phyloP scores from a whole-genome alignment of 169 alveolate species.

The Amoebophrya sp. region DNA sequence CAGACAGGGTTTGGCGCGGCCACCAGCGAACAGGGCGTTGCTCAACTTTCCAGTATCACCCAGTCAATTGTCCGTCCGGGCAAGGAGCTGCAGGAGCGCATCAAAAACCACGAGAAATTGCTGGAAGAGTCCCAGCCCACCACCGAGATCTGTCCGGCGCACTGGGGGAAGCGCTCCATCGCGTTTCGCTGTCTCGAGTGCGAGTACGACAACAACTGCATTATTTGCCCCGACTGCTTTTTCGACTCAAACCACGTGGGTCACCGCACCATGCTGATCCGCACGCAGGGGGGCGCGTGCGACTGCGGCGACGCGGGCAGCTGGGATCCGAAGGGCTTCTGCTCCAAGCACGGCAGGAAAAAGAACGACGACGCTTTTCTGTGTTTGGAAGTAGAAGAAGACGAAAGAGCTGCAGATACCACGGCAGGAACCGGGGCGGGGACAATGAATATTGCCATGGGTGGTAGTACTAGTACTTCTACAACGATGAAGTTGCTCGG shows the following conservation, averaged over 20 bases:
- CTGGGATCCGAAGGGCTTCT: slow-evolving; percentile 33
- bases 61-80: too few species aligned
- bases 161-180: neutral
- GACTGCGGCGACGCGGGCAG: slow-evolving; percentile 39
- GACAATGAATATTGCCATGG: too few species aligned
- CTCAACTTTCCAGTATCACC: too few species aligned
- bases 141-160: slow-evolving; percentile 2
- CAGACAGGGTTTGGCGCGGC: too few species aligned
- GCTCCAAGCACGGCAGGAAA: slow-evolving; percentile 22
- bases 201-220: slow-evolving; percentile 30
- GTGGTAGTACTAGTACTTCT: too few species aligned
- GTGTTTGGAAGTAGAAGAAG: too few species aligned
- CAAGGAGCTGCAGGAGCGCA: too few species aligned
- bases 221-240: slow-evolving; percentile 36
- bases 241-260: slow-evolving; percentile 23
- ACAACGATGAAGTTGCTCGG: too few species aligned
- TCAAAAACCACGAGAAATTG: neutral
- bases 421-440: too few species aligned
- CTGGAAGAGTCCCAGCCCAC: slow-evolving; percentile 3
- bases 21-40: too few species aligned
- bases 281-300: slow-evolving; percentile 32
- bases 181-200: slow-evolving; percentile 36
- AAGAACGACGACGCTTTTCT: neutral
- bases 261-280: slow-evolving; percentile 31
- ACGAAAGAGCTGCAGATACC: too few species aligned